These are phyloP conservation scores for Colletotrichum orchidophilum DNA, from an alignment of 2,329 filamentous ascomycete species.

Conservation along the genomic window DNA sequence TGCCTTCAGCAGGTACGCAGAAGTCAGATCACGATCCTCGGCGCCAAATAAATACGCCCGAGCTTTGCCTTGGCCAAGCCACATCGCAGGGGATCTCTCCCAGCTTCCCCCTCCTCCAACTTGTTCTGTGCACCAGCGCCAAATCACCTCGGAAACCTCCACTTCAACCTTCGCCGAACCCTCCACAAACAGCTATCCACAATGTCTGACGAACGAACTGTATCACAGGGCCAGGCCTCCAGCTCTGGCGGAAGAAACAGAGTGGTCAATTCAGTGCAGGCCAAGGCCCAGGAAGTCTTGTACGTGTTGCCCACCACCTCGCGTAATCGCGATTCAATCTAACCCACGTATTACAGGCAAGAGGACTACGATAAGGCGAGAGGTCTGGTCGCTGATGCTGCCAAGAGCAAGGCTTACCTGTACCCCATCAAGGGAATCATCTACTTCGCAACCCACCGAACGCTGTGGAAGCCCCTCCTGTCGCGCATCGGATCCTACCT, in stretches of 20 bases:
- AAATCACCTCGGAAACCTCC: not conserved
- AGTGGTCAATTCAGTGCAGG: conserved; percentile 50
- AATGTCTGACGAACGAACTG: conserved; percentile 27
- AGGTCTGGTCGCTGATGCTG: conserved; percentile 72
- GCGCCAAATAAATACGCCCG: conserved; percentile 19
- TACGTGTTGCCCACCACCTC: conserved; percentile 39
- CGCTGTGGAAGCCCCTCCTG: conserved; percentile 68
- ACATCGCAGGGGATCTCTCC: not conserved
- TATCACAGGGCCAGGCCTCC: conserved; percentile 16
- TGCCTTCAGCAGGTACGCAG: conserved; percentile 15
- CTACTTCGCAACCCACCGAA: conserved; percentile 65
- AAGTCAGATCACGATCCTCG: conserved; percentile 26
- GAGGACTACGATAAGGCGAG: conserved; percentile 78
- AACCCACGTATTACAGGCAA: conserved; percentile 51
- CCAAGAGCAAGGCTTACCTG: conserved; percentile 74
- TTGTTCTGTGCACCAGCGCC: not conserved
- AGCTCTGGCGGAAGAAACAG: conserved; percentile 28
- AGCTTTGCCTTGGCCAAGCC: not conserved
- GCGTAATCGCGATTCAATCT: not conserved
- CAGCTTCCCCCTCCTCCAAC: not conserved
- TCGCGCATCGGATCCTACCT: conserved; percentile 69
- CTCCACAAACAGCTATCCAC: not conserved
- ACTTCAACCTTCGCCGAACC: not conserved
- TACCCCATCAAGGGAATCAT: conserved; percentile 82
- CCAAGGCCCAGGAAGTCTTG: conserved; percentile 61